Conservation (phyloP, 1,284 basidiomycete genomes). For the Mycena citricolor region DNA sequence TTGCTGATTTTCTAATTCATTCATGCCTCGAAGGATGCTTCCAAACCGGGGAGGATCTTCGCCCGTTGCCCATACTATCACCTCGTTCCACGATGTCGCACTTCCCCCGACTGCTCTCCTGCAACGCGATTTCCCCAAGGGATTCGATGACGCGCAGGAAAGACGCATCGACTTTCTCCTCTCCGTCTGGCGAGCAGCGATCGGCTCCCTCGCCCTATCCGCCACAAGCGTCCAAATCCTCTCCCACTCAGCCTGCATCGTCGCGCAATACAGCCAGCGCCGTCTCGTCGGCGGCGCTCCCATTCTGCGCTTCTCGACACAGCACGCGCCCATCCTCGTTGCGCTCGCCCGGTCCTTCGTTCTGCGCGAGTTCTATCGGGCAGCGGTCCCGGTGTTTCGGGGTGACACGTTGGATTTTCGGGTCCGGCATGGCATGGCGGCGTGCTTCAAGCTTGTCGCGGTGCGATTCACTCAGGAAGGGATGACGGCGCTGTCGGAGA, state of each 20-base stretch:
- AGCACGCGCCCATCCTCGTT: constrained; percentile 44
- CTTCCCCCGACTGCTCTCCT: constrained; percentile 38
- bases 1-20: background rate
- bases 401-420: constrained; percentile 30
- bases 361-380: constrained; percentile 34
- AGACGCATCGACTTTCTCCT: constrained; percentile 32
- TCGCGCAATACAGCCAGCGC: constrained; percentile 41
- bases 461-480: constrained; percentile 34
- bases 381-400: constrained; percentile 32
- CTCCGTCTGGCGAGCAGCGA: constrained; percentile 37
- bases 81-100: constrained; percentile 38
- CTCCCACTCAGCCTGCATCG: constrained; percentile 36
- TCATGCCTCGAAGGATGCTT: constrained; percentile 31
- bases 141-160: constrained; percentile 24
- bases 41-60: constrained; percentile 34
- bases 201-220: constrained; percentile 39
- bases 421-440: constrained; percentile 40
- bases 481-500: constrained; percentile 37
- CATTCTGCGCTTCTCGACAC: constrained; percentile 48
- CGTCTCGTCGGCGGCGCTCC: constrained; percentile 36
- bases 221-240: constrained; percentile 33
- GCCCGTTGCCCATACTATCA: constrained; percentile 42
- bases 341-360: constrained; percentile 43
- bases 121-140: constrained; percentile 17
- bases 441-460: constrained; percentile 40